Evolutionary conservation across 306 rosid species (phyloP).

Genomic region (Psophocarpus tetragonolobus): DNA sequence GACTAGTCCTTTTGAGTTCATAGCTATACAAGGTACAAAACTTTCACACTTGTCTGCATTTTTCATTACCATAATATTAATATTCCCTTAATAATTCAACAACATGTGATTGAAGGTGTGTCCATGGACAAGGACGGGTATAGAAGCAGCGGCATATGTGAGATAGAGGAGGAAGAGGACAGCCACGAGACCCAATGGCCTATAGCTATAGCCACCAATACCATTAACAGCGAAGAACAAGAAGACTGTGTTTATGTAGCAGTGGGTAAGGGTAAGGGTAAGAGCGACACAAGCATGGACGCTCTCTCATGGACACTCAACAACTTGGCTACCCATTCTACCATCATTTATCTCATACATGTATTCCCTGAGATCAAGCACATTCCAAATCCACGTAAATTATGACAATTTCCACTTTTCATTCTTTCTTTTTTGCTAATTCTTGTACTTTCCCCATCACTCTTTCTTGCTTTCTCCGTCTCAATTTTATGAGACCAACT

Average conservation of each 20-base stretch:
- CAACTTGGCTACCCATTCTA: slow-evolving; percentile 37
- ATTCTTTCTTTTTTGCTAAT: background rate
- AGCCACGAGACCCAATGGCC: slow-evolving; percentile 28
- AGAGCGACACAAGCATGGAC: slow-evolving; percentile 60
- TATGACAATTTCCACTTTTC: background rate
- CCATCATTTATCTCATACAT: slow-evolving; percentile 61
- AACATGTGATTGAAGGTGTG: background rate
- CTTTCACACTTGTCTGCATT: background rate
- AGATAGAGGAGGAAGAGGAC: slow-evolving; percentile 57
- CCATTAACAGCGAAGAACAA: slow-evolving; percentile 31
- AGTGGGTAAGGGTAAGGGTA: slow-evolving; percentile 57
- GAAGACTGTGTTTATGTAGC: slow-evolving; percentile 60
- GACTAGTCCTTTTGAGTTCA: background rate
- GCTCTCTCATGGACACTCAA: slow-evolving; percentile 66
- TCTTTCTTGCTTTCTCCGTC: background rate
- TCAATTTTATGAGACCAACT: background rate
- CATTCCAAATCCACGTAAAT: slow-evolving; percentile 77
- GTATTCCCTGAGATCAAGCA: slow-evolving; percentile 58
- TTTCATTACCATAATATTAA: background rate
- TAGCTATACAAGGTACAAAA: background rate
- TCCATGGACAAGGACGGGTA: background rate
- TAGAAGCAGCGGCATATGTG: slow-evolving; percentile 42
- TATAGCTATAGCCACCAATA: slow-evolving; percentile 41
- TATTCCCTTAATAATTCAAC: background rate
- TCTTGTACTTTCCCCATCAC: background rate